These are phyloP conservation scores for Cladosporium sp. DNA, from an alignment of 2,329 filamentous ascomycete genomes.

Conservation along the genomic window DNA sequence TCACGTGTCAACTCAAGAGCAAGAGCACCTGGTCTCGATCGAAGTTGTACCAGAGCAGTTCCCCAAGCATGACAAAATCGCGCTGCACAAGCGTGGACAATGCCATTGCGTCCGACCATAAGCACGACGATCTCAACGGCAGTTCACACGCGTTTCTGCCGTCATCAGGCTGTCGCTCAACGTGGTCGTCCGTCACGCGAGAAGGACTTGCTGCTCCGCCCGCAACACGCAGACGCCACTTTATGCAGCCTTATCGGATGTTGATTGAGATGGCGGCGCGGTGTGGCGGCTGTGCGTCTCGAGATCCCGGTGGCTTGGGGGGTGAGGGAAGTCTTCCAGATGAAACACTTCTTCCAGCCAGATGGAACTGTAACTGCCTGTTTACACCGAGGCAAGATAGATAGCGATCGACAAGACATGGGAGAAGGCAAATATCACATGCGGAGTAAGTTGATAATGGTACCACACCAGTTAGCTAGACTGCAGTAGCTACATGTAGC, in stretches of 20 bases:
- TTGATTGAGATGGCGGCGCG: neutral
- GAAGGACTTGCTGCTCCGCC: neutral
- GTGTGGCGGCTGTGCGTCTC: constrained; percentile 1
- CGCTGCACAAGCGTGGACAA: neutral
- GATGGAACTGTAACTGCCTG: neutral
- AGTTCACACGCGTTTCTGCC: neutral
- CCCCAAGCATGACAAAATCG: too few relatives aligned
- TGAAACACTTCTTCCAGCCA: neutral
- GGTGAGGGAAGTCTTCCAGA: neutral
- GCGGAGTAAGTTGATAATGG: too few relatives aligned
- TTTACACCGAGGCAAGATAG: too few relatives aligned
- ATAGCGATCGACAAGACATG: too few relatives aligned
- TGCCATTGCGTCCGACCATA: neutral
- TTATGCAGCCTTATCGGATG: constrained; percentile 17
- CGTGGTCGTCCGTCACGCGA: constrained; percentile 1
- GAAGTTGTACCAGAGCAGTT: too few relatives aligned
- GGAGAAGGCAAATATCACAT: neutral
- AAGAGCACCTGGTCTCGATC: too few relatives aligned
- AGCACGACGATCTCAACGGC: neutral
- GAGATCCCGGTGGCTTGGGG: neutral
- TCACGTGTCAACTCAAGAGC: neutral
- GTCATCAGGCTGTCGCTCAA: neutral
- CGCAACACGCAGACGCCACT: constrained; percentile 5
- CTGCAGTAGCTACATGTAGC: too few relatives aligned
- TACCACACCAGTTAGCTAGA: too few relatives aligned